Evolutionary conservation across 2,329 filamentous ascomycete genomes (phyloP).

Genomic region (Ceratocystis alfenasii): DNA sequence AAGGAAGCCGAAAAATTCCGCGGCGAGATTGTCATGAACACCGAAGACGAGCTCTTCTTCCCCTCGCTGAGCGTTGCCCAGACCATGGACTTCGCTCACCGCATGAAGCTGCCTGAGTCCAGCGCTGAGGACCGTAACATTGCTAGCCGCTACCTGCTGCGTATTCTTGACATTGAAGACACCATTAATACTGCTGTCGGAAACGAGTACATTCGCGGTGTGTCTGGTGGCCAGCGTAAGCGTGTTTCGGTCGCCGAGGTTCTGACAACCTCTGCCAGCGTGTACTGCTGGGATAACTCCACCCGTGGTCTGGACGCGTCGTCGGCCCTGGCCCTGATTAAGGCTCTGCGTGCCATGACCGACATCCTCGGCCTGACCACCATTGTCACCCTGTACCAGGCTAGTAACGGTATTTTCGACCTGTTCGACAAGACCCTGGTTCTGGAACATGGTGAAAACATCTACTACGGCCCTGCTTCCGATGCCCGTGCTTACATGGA

Average conservation of each 20-base stretch:
- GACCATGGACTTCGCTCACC: slow-evolving; percentile 58
- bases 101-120: slow-evolving; percentile 42
- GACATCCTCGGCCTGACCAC: slow-evolving; percentile 56
- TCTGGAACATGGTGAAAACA: slow-evolving; percentile 49
- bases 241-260: slow-evolving; percentile 53
- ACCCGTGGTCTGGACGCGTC: slow-evolving; percentile 63
- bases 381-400: slow-evolving; percentile 63
- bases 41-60: slow-evolving; percentile 54
- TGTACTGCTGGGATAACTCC: slow-evolving; percentile 59
- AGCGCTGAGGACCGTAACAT: slow-evolving; percentile 37
- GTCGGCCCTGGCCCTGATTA: slow-evolving; percentile 65
- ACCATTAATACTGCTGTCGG: slow-evolving; percentile 61
- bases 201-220: slow-evolving; percentile 63
- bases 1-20: slow-evolving; percentile 39
- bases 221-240: slow-evolving; percentile 62
- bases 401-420: slow-evolving; percentile 53
- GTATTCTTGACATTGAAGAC: slow-evolving; percentile 55
- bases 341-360: slow-evolving; percentile 54
- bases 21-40: slow-evolving; percentile 56
- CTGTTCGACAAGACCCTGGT: slow-evolving; percentile 48
- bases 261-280: slow-evolving; percentile 43
- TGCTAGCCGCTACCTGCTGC: slow-evolving; percentile 43
- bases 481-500: slow-evolving; percentile 54
- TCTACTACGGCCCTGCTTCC: slow-evolving; percentile 50
- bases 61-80: slow-evolving; percentile 58